Conservation (phyloP, 169 alveolate genomes). For the Plasmodium sp. region DNA sequence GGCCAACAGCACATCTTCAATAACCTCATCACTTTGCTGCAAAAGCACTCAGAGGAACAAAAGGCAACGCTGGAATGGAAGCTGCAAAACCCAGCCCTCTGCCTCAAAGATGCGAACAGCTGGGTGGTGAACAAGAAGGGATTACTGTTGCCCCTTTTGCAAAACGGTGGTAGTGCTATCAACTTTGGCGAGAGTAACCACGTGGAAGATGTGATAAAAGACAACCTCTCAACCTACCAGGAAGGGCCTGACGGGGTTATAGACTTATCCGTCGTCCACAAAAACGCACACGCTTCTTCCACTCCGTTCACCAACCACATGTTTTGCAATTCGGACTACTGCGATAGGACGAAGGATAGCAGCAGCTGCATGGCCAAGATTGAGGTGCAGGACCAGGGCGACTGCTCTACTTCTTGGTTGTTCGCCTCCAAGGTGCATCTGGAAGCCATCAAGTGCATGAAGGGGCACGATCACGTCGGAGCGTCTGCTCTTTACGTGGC, state of each 20-base stretch:
- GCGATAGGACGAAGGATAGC: neutral
- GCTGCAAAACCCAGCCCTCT: neutral
- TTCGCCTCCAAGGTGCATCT: slow-evolving; percentile 10
- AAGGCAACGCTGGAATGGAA: neutral
- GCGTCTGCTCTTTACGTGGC: slow-evolving; percentile 14
- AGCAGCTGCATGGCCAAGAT: neutral
- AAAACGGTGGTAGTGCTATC: neutral
- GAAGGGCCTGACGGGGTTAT: neutral
- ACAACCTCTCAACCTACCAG: neutral
- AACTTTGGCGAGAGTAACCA: neutral
- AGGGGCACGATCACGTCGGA: neutral
- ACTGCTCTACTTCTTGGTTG: slow-evolving; percentile 12
- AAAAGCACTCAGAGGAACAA: neutral
- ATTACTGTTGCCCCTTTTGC: neutral
- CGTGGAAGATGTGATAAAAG: neutral
- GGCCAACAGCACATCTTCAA: neutral
- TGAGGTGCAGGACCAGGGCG: neutral
- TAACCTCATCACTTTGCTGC: neutral
- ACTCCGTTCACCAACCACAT: neutral
- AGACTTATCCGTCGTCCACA: neutral
- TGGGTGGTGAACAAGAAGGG: neutral
- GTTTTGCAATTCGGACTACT: neutral
- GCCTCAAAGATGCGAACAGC: neutral
- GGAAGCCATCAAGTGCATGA: slow-evolving; percentile 27
- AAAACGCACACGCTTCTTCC: neutral